Conservation (phyloP, 2,329 filamentous ascomycete genomes). For the Aureobasidium sp. region DNA sequence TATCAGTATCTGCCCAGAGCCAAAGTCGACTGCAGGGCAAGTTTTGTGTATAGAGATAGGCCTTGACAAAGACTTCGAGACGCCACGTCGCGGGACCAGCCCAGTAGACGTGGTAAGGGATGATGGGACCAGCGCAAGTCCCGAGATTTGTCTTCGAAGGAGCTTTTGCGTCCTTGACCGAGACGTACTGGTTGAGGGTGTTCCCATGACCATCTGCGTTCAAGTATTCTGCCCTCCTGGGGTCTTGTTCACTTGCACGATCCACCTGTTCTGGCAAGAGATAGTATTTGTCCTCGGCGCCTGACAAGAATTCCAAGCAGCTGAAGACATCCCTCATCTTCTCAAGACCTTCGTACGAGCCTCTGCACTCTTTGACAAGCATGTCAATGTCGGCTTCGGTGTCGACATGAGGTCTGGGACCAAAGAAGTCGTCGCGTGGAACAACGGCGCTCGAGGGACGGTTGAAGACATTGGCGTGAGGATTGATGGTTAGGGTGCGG, state of each 20-base stretch:
- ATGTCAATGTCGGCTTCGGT: constrained; percentile 45
- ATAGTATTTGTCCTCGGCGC: constrained; percentile 43
- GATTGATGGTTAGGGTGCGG: constrained; percentile 39
- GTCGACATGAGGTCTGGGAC: constrained; percentile 43
- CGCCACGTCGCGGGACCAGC: constrained; percentile 49
- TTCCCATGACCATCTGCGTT: constrained; percentile 35
- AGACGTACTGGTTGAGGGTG: constrained; percentile 29
- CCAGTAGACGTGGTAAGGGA: constrained; percentile 50
- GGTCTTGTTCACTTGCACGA: constrained; percentile 34
- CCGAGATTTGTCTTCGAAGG: constrained; percentile 35
- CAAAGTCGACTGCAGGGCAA: constrained; percentile 45
- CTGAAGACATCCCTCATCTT: constrained; percentile 47
- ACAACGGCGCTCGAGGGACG: constrained; percentile 42
- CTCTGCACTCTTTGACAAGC: constrained; percentile 45
- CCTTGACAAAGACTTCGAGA: constrained; percentile 49
- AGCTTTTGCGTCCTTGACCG: constrained; percentile 26
- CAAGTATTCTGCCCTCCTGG: constrained; percentile 33
- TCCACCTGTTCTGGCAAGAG: constrained; percentile 33
- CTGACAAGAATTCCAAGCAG: constrained; percentile 43
- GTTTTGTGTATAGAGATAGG: constrained; percentile 49
- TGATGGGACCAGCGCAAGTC: constrained; percentile 47
- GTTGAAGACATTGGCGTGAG: constrained; percentile 47
- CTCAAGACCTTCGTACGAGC: constrained; percentile 43
- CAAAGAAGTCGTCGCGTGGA: constrained; percentile 44
- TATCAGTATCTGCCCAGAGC: constrained; percentile 48